These are phyloP conservation scores for Punctularia strigosozonata DNA, from an alignment of 768 basidiomycete species.

Conservation along the genomic window DNA sequence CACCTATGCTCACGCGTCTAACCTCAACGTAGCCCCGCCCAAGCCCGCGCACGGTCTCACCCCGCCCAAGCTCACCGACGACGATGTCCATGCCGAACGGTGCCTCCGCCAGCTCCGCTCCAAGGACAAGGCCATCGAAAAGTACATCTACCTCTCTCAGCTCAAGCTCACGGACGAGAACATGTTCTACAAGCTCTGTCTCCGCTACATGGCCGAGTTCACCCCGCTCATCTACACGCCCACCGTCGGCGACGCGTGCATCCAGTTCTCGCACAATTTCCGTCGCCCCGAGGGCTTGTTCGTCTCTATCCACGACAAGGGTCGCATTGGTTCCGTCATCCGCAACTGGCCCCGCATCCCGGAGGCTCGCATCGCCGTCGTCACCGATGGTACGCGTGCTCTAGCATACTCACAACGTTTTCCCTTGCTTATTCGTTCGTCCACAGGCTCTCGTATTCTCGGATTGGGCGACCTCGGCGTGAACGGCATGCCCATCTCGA, in stretches of 20 bases:
- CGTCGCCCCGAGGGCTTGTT: conserved; percentile 65
- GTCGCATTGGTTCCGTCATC: conserved; percentile 60
- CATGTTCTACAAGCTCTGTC: conserved; percentile 71
- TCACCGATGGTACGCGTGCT: conserved; percentile 65
- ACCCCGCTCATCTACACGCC: conserved; percentile 86
- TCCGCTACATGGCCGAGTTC: conserved; percentile 54
- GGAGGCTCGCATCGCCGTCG: conserved; percentile 81
- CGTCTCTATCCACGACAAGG: conserved; percentile 76
- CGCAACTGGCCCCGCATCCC: conserved; percentile 60
- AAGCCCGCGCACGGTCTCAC: no score
- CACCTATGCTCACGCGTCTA: no score
- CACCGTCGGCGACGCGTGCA: conserved; percentile 83
- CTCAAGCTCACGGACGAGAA: conserved; percentile 61
- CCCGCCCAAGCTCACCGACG: no score
- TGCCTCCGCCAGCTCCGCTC: conserved; percentile 62
- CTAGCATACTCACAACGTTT: neutral
- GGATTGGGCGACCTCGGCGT: conserved; percentile 79
- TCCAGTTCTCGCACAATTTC: conserved; percentile 74
- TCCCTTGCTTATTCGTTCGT: neutral
- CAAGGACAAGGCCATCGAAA: conserved; percentile 65
- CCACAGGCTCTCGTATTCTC: conserved; percentile 72
- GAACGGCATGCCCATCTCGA: conserved; percentile 80
- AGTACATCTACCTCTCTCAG: conserved; percentile 74
- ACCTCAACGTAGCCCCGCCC: no score
- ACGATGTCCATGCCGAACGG: conserved; percentile 44